These are phyloP conservation scores for Aspergillus haitiensis DNA, from an alignment of 495 filamentous ascomycete species.

Conservation along the genomic window DNA sequence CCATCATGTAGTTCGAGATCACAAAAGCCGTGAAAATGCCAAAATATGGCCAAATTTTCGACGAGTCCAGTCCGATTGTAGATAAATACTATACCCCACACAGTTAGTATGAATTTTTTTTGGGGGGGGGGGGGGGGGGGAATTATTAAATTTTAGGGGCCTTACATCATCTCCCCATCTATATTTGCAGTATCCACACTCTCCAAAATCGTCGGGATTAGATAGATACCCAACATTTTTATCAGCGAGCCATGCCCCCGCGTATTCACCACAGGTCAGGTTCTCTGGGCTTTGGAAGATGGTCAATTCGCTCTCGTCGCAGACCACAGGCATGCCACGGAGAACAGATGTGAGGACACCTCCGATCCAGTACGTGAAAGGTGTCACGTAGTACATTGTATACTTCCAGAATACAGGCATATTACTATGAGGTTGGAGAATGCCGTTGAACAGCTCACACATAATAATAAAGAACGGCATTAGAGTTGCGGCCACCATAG, in stretches of 20 bases:
- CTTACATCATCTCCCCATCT: slow-evolving; percentile 55
- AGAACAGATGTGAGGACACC: slow-evolving; percentile 75
- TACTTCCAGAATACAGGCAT: slow-evolving; percentile 80
- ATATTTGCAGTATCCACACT: slow-evolving; percentile 63
- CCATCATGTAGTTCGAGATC: slow-evolving; percentile 66
- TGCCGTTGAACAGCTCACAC: slow-evolving; percentile 68
- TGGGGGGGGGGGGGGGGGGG: too few relatives aligned
- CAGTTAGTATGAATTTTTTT: slow-evolving; percentile 16
- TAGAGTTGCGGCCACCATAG: slow-evolving; percentile 68
- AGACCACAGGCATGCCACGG: slow-evolving; percentile 60
- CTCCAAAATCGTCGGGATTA: slow-evolving; percentile 32
- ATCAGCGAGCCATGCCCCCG: slow-evolving; percentile 59
- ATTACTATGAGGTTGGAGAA: slow-evolving; percentile 72
- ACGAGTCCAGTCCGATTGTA: slow-evolving; percentile 59
- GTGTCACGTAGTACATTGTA: slow-evolving; percentile 78
- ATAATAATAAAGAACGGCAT: slow-evolving; percentile 69
- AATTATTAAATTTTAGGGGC: slow-evolving; percentile 24
- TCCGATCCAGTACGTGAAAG: slow-evolving; percentile 80
- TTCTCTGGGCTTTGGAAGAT: slow-evolving; percentile 60
- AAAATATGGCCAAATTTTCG: slow-evolving; percentile 67
- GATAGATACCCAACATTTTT: slow-evolving; percentile 68
- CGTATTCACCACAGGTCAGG: slow-evolving; percentile 71
- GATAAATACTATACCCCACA: slow-evolving; percentile 54
- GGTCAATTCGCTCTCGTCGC: slow-evolving; percentile 58
- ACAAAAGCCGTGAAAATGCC: slow-evolving; percentile 73